These are phyloP conservation scores for Chlorella ohadii DNA, from an alignment of 139 green algal genomes.

Conservation along the genomic window DNA sequence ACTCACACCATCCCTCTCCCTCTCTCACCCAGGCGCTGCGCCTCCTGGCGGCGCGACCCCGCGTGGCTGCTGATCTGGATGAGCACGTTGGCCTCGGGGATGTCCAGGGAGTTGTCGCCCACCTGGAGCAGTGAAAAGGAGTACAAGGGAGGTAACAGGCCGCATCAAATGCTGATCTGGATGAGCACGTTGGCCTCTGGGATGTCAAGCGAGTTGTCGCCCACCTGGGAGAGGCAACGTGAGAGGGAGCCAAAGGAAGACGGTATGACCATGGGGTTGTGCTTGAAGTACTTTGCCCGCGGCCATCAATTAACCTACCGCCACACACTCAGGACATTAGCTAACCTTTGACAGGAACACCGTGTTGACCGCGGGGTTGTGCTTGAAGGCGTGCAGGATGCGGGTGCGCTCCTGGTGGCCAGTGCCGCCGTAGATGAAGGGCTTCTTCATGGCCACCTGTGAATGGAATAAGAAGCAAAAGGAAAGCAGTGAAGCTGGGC, in stretches of 20 bases:
- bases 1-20: no score
- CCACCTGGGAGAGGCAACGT: no score
- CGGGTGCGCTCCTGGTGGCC: conserved; percentile 89
- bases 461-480: neutral
- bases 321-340: no score
- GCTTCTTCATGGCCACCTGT: conserved; percentile 68
- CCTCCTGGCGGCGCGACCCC: conserved; percentile 92
- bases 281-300: no score
- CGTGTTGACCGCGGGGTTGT: conserved; percentile 92
- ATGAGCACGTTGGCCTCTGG: neutral
- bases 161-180: neutral
- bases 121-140: conserved; percentile 58
- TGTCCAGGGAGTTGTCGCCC: conserved; percentile 99
- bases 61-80: conserved; percentile 98
- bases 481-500: no score
- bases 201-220: no score
- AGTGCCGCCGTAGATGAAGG: conserved; percentile 97
- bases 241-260: no score
- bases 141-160: neutral
- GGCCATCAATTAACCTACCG: no score
- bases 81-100: conserved; percentile 99
- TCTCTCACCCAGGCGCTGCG: conserved; percentile 83
- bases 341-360: conserved; percentile 78
- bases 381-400: conserved; percentile 96
- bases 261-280: no score